Evolutionary conservation across 805 yeast species (phyloP).

Genomic region (Candida ortonii): DNA sequence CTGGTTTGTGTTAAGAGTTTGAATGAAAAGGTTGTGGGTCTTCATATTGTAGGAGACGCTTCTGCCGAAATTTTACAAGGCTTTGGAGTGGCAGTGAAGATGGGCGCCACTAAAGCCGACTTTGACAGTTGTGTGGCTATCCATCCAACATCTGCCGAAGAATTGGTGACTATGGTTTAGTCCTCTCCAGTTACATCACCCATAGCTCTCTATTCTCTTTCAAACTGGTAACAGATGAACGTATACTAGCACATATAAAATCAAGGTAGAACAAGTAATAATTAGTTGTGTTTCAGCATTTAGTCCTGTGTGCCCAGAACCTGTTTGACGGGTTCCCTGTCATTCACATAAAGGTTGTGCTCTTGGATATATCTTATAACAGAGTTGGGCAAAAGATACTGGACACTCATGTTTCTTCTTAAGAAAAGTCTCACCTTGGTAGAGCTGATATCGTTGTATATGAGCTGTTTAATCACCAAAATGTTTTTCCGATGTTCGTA

Average conservation of each 20-base stretch:
- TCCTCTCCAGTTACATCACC: too few relatives aligned
- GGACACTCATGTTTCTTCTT: conserved; percentile 95
- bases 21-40: conserved; percentile 91
- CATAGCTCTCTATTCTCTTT: too few relatives aligned
- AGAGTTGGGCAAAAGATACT: conserved; percentile 86
- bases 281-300: too few relatives aligned
- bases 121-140: conserved; percentile 96
- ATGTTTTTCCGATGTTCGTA: conserved; percentile 93
- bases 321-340: conserved; percentile 91
- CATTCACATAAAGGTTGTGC: conserved; percentile 78
- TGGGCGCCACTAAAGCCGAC: conserved; percentile 98
- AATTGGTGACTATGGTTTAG: conserved; percentile 77
- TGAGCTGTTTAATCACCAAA: conserved; percentile 89
- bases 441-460: conserved; percentile 92
- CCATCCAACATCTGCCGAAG: conserved; percentile 98
- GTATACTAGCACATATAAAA: neutral
- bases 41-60: conserved; percentile 88
- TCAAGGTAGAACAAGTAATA: neutral
- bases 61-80: conserved; percentile 96
- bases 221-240: too few relatives aligned
- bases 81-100: conserved; percentile 95
- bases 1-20: conserved; percentile 66
- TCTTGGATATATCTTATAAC: conserved; percentile 95
- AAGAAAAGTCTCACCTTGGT: conserved; percentile 91
- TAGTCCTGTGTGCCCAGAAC: conserved; percentile 46